A percentile compares a stretch with the other conserved stretches of the same genome.
phyloP scores from a whole-genome alignment of 805 yeast genomes.

The Barnettozyma sucrosica region DNA sequence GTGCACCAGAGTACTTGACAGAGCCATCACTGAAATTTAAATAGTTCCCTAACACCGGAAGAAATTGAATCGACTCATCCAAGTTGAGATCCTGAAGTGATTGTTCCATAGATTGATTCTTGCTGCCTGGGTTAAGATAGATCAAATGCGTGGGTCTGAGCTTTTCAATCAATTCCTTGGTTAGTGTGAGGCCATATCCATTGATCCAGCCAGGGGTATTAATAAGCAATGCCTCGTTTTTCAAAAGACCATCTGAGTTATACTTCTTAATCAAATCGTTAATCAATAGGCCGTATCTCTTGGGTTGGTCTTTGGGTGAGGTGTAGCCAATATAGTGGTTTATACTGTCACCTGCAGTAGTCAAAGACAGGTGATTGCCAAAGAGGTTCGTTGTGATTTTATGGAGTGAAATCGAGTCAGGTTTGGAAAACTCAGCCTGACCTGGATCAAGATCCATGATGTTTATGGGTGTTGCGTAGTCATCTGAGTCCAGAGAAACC shows the following conservation, averaged over 20 bases:
- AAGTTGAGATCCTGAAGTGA: slow-evolving; percentile 26
- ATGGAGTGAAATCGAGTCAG: slow-evolving; percentile 62
- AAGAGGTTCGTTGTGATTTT: slow-evolving; percentile 28
- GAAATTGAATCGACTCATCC: slow-evolving; percentile 27
- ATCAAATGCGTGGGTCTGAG: slow-evolving; percentile 53
- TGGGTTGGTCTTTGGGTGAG: slow-evolving; percentile 63
- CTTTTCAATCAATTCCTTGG: slow-evolving; percentile 36
- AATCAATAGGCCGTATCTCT: slow-evolving; percentile 41
- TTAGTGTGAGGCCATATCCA: slow-evolving; percentile 72
- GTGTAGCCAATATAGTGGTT: slow-evolving; percentile 10
- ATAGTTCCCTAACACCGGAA: slow-evolving; percentile 31
- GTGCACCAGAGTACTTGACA: slow-evolving; percentile 41
- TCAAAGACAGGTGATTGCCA: slow-evolving; percentile 29
- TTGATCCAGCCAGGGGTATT: slow-evolving; percentile 92
- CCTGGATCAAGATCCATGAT: slow-evolving; percentile 85
- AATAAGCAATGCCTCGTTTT: slow-evolving; percentile 41
- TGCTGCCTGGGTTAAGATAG: slow-evolving; percentile 41
- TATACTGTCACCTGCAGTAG: slow-evolving; percentile 10
- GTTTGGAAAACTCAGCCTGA: slow-evolving; percentile 71
- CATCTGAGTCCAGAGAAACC: not conserved
- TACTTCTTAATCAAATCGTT: slow-evolving; percentile 35
- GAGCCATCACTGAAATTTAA: slow-evolving; percentile 13
- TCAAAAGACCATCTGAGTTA: slow-evolving; percentile 23
- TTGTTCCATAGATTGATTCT: slow-evolving; percentile 8
- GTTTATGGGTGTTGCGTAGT: slow-evolving; percentile 30